A percentile compares a stretch with the other conserved stretches of the same genome.
phyloP scores from a whole-genome alignment of 768 basidiomycete species.

The Mycena venus region DNA sequence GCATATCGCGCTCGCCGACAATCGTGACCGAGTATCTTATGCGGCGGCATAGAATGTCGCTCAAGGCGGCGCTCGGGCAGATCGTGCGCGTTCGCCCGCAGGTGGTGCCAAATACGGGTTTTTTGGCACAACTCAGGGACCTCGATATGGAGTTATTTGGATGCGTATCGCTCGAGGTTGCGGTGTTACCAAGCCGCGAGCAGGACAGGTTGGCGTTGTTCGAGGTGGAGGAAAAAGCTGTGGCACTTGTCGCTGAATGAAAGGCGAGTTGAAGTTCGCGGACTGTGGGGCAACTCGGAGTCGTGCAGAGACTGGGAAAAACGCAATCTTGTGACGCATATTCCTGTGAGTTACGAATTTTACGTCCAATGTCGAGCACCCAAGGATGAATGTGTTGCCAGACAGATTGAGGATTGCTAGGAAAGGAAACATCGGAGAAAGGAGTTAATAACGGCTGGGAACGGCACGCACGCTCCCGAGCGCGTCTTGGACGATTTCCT shows the following conservation, averaged over 20 bases:
- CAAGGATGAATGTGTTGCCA: no score
- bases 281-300: no score
- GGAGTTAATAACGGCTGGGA: no score
- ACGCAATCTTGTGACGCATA: no score
- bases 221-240: not conserved
- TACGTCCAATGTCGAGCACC: no score
- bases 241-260: not conserved
- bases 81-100: constrained; percentile 51
- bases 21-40: constrained; percentile 58
- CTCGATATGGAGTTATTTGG: constrained; percentile 47
- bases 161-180: constrained; percentile 47
- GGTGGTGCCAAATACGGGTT: constrained; percentile 57
- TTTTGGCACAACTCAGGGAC: constrained; percentile 57
- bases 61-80: constrained; percentile 52
- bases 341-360: no score
- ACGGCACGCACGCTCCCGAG: constrained; percentile 17
- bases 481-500: constrained; percentile 13
- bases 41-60: constrained; percentile 48
- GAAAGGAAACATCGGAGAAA: no score
- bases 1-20: constrained; percentile 60
- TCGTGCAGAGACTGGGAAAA: no score
- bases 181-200: constrained; percentile 49
- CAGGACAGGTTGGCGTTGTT: constrained; percentile 51
- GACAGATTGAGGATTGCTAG: no score
- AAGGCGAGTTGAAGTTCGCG: no score